Evolutionary conservation across 1,284 basidiomycete species (phyloP).

Genomic region (Stygiomarasmius scandens): DNA sequence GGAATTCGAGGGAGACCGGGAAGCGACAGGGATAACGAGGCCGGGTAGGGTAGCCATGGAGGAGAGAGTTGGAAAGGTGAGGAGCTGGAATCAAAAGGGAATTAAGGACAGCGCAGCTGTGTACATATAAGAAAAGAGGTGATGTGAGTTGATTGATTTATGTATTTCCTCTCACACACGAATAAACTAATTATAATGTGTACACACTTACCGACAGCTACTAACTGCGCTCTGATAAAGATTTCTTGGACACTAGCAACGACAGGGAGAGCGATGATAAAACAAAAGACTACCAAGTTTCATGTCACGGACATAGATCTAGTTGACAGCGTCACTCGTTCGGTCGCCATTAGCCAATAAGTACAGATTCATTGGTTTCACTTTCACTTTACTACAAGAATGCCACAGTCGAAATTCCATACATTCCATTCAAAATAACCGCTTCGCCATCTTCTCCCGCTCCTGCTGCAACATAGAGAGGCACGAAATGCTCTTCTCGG

Average conservation of each 20-base stretch:
- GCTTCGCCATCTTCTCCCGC: constrained; percentile 63
- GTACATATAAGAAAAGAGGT: too few relatives aligned
- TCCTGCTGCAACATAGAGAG: constrained; percentile 72
- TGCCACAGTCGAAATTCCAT: constrained; percentile 62
- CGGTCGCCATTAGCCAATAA: not conserved
- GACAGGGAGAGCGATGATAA: too few relatives aligned
- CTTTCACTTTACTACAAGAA: constrained; percentile 35
- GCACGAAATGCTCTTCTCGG: constrained; percentile 73
- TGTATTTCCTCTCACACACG: too few relatives aligned
- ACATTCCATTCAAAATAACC: constrained; percentile 52
- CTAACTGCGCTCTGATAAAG: too few relatives aligned
- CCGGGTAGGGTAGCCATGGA: not conserved
- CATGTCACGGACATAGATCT: too few relatives aligned
- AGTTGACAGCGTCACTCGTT: not conserved
- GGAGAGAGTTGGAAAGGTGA: not conserved
- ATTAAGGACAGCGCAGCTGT: too few relatives aligned
- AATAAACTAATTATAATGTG: too few relatives aligned
- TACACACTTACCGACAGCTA: too few relatives aligned
- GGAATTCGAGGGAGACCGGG: not conserved
- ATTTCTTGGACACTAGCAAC: too few relatives aligned
- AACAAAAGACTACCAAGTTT: too few relatives aligned
- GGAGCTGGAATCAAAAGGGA: not conserved
- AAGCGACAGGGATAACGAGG: not conserved
- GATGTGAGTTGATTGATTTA: too few relatives aligned
- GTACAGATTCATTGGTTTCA: not conserved